A percentile compares a stretch with the other conserved stretches of the same genome.
Conservation (phyloP, 1,284 basidiomycete species). For the Agroathelia rolfsii region DNA sequence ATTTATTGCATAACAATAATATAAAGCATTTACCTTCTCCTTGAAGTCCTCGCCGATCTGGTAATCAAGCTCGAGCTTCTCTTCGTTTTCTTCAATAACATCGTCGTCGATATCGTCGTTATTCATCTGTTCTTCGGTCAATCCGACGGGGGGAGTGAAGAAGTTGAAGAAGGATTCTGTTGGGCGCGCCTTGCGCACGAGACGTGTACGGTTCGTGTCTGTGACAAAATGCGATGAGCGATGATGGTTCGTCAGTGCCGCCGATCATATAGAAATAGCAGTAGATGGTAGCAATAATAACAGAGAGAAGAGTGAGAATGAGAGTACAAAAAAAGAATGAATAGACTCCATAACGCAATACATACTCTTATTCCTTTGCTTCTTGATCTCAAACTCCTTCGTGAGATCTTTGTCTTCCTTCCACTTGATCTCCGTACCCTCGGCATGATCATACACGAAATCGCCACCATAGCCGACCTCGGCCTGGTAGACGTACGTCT, state of each 20-base stretch:
- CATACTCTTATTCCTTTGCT: conserved; percentile 96
- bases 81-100: conserved; percentile 83
- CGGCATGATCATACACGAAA: conserved; percentile 90
- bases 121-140: conserved; percentile 60
- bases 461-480: conserved; percentile 92
- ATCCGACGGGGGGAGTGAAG: conserved; percentile 81
- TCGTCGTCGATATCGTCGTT: conserved; percentile 78
- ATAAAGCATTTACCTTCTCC: conserved; percentile 59
- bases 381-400: conserved; percentile 97
- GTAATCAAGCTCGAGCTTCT: conserved; percentile 93
- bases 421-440: conserved; percentile 90
- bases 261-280: too few species aligned
- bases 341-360: too few species aligned
- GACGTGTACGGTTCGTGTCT: conserved; percentile 90
- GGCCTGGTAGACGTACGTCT: conserved; percentile 94
- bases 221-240: too few species aligned
- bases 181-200: conserved; percentile 82
- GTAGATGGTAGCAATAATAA: conserved; percentile 7
- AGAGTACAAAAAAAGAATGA: conserved; percentile 7
- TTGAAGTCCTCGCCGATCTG: conserved; percentile 98
- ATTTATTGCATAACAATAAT: conserved; percentile 1
- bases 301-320: conserved; percentile 6
- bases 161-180: conserved; percentile 97
- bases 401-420: conserved; percentile 98
- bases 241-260: too few species aligned